Conservation (phyloP, 129 eudicot genomes). For the Scalesia atractyloides region DNA sequence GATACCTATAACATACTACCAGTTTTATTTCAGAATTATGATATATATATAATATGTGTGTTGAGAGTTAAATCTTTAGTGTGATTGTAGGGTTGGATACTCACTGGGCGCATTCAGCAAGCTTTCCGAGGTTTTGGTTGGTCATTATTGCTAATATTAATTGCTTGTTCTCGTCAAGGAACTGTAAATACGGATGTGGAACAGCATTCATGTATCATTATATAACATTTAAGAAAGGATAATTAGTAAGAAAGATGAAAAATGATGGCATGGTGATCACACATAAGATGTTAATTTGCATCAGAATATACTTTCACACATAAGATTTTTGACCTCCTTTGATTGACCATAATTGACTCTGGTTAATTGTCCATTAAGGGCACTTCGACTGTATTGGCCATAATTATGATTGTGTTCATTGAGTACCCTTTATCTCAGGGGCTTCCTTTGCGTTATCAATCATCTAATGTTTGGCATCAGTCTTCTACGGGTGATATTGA, state of each 20-base stretch:
- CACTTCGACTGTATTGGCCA: background rate
- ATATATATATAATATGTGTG: background rate
- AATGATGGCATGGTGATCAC: background rate
- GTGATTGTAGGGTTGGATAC: constrained; percentile 29
- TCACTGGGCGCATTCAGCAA: constrained; percentile 97
- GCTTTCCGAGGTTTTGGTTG: constrained; percentile 92
- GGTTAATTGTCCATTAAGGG: background rate
- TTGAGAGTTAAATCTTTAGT: background rate
- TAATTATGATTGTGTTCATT: background rate
- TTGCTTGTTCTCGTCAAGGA: constrained; percentile 92
- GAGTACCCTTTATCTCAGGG: background rate
- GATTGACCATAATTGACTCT: background rate
- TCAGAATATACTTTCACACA: background rate
- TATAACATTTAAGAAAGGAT: constrained; percentile 1
- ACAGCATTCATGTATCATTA: constrained; percentile 17
- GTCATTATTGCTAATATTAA: constrained; percentile 84
- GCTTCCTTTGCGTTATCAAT: background rate
- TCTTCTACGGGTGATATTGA: background rate
- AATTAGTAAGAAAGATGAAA: background rate
- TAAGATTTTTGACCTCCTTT: too few relatives aligned
- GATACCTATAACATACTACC: constrained; percentile 55
- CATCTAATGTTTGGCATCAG: background rate
- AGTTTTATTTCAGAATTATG: background rate
- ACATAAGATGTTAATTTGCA: background rate
- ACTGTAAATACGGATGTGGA: constrained; percentile 45